Evolutionary conservation across 441 rosid species (phyloP), one percentile per base, ranked within the genome.

Genomic region (Mallotus repandus): DNA sequence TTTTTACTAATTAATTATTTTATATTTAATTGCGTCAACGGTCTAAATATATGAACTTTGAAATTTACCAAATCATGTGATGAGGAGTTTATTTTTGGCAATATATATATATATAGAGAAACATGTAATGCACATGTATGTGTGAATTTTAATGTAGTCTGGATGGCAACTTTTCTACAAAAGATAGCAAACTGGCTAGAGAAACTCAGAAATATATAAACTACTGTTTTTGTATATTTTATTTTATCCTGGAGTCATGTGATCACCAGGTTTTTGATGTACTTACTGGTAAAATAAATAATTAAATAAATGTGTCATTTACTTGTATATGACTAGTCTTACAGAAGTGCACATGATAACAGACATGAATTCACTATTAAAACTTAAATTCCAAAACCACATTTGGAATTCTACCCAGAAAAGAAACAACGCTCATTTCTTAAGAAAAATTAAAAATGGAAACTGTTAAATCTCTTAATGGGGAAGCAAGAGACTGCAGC

Each of bases 11-110:
- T 29, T 29, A 2, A 29, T 1, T 29, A 29, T 38, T 38, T 38
- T 38, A 38, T 38, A 4, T 38, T 4, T 38, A 38, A 38, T 38
- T 38, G 41, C 41, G 5, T 4, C 41, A 38, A 0, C 5, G 41
- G 41, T 38, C 41, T 38, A 38, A 38, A 0, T 38, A 38, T 4
- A 35, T 56, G 9, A 57, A 57, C 12, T 58, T 35, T 43, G 75
- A 45, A 63, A 41, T 61, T 62, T 41, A 4, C 41, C 45, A 62
- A 38, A 48, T 71, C 74, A 59, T 70, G 74, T 70, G 66, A 70
- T 29, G 61, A 68, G 61, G 49, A 45, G 49, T 54, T 68, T 38
- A 7, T 15, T 43, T n/a, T 68, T 54, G 71, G 49, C 48, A 68
- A 14, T 13, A 48, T 18, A 18, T 41, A 18, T 41, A 45, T 63